Percentiles rank a stretch among this genome's conserved stretches.
Conservation (phyloP, 2,329 filamentous ascomycete genomes). For the Neurospora sp. region DNA sequence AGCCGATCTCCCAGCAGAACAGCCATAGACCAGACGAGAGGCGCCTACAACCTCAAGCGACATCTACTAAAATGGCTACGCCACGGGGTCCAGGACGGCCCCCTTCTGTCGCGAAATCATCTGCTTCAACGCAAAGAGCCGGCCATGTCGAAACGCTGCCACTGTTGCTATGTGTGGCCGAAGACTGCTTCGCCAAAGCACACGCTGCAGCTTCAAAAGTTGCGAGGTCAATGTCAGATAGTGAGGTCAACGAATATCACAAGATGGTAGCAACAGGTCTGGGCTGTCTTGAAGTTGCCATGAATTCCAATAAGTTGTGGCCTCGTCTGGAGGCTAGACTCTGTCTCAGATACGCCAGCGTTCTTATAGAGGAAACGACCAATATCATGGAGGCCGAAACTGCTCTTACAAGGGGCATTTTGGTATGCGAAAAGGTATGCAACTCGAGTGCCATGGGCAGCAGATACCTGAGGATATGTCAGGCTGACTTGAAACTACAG, state of each 20-base stretch:
- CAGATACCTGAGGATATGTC: neutral
- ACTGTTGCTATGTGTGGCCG: slow-evolving; percentile 59
- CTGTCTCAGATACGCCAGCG: slow-evolving; percentile 58
- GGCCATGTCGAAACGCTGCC: slow-evolving; percentile 41
- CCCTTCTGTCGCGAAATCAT: slow-evolving; percentile 22
- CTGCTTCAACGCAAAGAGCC: slow-evolving; percentile 30
- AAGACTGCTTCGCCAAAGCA: slow-evolving; percentile 64
- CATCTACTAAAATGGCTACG: slow-evolving; percentile 6
- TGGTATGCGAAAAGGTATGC: slow-evolving; percentile 53
- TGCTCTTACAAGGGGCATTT: slow-evolving; percentile 59
- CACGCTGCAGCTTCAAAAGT: slow-evolving; percentile 41
- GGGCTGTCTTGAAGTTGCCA: slow-evolving; percentile 59
- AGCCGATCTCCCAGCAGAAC: slow-evolving; percentile 7
- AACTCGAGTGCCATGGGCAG: slow-evolving; percentile 6
- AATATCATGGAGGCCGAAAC: slow-evolving; percentile 66
- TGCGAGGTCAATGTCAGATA: slow-evolving; percentile 38
- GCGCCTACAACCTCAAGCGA: slow-evolving; percentile 8
- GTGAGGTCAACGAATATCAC: slow-evolving; percentile 55
- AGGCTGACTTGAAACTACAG: slow-evolving; percentile 21
- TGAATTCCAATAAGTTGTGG: slow-evolving; percentile 49
- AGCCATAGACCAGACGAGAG: slow-evolving; percentile 9
- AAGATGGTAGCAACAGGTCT: slow-evolving; percentile 62
- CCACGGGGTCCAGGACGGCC: slow-evolving; percentile 15
- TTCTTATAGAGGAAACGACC: slow-evolving; percentile 66
- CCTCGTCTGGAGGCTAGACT: slow-evolving; percentile 61